phyloP scores from a whole-genome alignment of 345 rosid genomes.

The Heritiera littoralis region DNA sequence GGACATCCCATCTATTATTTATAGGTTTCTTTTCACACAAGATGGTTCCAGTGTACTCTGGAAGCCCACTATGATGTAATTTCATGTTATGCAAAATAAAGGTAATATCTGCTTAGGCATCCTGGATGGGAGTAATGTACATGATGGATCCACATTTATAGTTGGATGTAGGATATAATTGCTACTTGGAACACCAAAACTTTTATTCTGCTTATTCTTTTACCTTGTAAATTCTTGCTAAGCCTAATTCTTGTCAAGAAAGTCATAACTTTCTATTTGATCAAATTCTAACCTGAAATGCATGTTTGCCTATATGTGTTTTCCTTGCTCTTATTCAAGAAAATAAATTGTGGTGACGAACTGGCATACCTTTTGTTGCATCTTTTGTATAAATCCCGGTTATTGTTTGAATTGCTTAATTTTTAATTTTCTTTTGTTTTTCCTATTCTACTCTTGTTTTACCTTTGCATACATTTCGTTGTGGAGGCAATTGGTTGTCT shows the following conservation, averaged over 20 bases:
- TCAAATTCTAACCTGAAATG: too few relatives aligned
- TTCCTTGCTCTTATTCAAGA: not conserved
- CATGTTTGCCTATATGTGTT: not conserved
- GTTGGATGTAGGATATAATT: slow-evolving; percentile 62
- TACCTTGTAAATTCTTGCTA: not conserved
- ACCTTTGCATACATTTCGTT: slow-evolving; percentile 60
- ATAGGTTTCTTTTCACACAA: not conserved
- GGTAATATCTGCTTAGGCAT: slow-evolving; percentile 90
- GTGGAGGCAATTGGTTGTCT: slow-evolving; percentile 70
- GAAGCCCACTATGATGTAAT: slow-evolving; percentile 3
- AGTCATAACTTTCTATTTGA: too few relatives aligned
- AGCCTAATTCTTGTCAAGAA: not conserved
- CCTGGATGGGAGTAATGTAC: slow-evolving; percentile 80
- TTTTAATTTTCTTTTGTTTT: not conserved
- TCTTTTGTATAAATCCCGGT: not conserved
- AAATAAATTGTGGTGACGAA: not conserved
- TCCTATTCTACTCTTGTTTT: not conserved
- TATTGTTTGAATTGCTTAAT: not conserved
- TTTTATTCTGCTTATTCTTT: not conserved
- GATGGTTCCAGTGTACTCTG: not conserved
- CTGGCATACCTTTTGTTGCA: not conserved
- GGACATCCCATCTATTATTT: slow-evolving; percentile 14
- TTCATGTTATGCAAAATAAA: slow-evolving; percentile 52
- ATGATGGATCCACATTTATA: slow-evolving; percentile 76
- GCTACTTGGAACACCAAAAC: not conserved